phyloP scores from a whole-genome alignment of 495 filamentous ascomycete genomes.

The Xylaria bambusicola region DNA sequence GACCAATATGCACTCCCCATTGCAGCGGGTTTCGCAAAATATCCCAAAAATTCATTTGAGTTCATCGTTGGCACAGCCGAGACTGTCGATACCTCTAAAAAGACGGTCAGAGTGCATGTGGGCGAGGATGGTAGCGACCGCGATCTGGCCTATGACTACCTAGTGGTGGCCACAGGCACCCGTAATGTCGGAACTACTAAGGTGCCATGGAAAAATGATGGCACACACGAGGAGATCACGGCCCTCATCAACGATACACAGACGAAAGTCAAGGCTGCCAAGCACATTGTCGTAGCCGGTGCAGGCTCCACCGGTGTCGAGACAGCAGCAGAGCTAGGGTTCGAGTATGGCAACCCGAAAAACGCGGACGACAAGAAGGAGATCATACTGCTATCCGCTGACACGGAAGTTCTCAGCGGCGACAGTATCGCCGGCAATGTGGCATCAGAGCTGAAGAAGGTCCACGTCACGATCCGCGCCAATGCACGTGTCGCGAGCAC shows the following conservation, averaged over 20 bases:
- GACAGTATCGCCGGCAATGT: constrained; percentile 37
- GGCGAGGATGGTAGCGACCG: constrained; percentile 22
- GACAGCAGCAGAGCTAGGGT: constrained; percentile 45
- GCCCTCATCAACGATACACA: constrained; percentile 31
- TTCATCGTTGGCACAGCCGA: constrained; percentile 45
- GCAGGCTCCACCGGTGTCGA: constrained; percentile 48
- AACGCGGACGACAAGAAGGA: constrained; percentile 39
- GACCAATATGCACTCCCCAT: constrained; percentile 51
- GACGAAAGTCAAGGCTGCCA: constrained; percentile 34
- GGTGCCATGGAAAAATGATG: constrained; percentile 47
- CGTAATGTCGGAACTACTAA: constrained; percentile 22
- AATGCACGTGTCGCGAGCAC: constrained; percentile 37
- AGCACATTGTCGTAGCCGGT: constrained; percentile 48
- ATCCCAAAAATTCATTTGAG: constrained; percentile 41
- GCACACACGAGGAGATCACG: constrained; percentile 39
- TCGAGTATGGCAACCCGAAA: constrained; percentile 42
- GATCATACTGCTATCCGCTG: constrained; percentile 51
- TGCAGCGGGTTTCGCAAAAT: constrained; percentile 40
- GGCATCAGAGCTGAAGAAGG: constrained; percentile 46
- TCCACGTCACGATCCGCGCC: constrained; percentile 52
- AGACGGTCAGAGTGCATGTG: constrained; percentile 29
- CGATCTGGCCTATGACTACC: constrained; percentile 36
- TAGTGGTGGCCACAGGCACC: constrained; percentile 36
- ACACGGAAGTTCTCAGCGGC: constrained; percentile 42
- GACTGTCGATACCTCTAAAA: constrained; percentile 33